A percentile compares a stretch with the other conserved stretches of the same genome.
phyloP scores from a whole-genome alignment of 306 rosid species.

The Pterocarpus macrocarpus region DNA sequence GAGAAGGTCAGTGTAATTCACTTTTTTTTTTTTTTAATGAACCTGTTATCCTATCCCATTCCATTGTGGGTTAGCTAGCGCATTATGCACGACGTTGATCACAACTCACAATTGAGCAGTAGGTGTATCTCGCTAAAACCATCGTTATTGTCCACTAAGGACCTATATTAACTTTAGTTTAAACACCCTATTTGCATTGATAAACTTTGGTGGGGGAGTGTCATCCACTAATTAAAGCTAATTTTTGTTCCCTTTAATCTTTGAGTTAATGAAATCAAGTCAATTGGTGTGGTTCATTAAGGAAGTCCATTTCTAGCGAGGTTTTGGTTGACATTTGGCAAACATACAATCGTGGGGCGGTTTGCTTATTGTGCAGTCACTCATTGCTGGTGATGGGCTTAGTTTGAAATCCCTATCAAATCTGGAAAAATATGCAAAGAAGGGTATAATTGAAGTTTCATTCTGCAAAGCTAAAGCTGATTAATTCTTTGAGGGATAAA shows the following conservation, averaged over 20 bases:
- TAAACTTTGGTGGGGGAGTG: conserved; percentile 53
- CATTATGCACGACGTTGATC: conserved; percentile 47
- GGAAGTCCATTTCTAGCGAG: conserved; percentile 38
- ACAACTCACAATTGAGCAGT: conserved; percentile 37
- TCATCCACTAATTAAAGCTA: conserved; percentile 58
- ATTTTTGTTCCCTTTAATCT: conserved; percentile 38
- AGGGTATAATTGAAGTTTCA: conserved; percentile 32
- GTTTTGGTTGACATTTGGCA: conserved; percentile 53
- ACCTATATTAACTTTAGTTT: conserved; percentile 21
- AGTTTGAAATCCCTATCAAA: conserved; percentile 45
- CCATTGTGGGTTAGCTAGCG: conserved; percentile 54
- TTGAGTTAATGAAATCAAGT: conserved; percentile 34
- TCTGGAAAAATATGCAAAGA: conserved; percentile 1
- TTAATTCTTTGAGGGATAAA: too few relatives aligned
- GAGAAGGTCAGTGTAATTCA: too few relatives aligned
- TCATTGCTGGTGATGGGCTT: neutral
- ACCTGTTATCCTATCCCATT: conserved; percentile 40
- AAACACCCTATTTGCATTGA: conserved; percentile 10
- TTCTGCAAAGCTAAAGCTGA: neutral
- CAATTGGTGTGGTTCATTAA: conserved; percentile 9
- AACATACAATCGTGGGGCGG: conserved; percentile 55
- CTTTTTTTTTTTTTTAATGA: neutral
- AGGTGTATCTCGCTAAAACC: conserved; percentile 41
- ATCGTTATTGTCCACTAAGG: conserved; percentile 46
- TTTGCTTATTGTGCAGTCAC: conserved; percentile 21